A percentile compares a stretch with the other conserved stretches of the same genome.
Conservation (phyloP, 2,329 filamentous ascomycete genomes). For the Sclerotinia sclerotiorum region DNA sequence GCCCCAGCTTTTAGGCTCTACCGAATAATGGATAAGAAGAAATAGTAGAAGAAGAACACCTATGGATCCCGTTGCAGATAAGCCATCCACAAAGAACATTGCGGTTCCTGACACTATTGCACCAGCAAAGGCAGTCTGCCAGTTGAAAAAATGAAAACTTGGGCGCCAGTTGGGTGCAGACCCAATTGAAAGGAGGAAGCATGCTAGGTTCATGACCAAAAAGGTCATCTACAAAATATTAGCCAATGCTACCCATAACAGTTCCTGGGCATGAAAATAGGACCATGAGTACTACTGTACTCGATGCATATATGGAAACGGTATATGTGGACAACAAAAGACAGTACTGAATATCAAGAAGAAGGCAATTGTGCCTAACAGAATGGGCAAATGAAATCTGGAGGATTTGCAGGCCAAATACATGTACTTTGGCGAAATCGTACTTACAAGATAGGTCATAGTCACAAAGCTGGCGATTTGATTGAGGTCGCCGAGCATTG, state of each 20-base stretch:
- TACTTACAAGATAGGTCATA: conserved; percentile 74
- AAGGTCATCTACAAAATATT: conserved; percentile 68
- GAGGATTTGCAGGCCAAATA: too few relatives aligned
- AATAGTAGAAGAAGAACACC: conserved; percentile 75
- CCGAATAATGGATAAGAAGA: conserved; percentile 79
- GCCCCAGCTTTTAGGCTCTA: conserved; percentile 84
- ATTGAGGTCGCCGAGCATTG: conserved; percentile 80
- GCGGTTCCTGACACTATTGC: conserved; percentile 73
- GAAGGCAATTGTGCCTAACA: too few relatives aligned
- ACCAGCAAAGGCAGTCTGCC: conserved; percentile 75
- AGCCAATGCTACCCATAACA: conserved; percentile 8
- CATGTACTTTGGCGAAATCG: neutral
- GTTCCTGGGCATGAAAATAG: neutral
- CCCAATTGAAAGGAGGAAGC: conserved; percentile 81
- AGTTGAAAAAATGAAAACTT: conserved; percentile 86
- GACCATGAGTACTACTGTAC: neutral
- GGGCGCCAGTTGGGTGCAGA: conserved; percentile 88
- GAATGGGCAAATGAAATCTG: too few relatives aligned
- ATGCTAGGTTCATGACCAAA: conserved; percentile 82
- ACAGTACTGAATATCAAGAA: neutral
- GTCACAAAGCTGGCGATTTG: conserved; percentile 87
- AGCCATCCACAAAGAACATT: conserved; percentile 88
- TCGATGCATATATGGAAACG: neutral
- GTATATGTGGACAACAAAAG: neutral
- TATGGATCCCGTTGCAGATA: conserved; percentile 75